Conservation (phyloP, 2,329 filamentous ascomycete genomes). For the Nemania serpens region DNA sequence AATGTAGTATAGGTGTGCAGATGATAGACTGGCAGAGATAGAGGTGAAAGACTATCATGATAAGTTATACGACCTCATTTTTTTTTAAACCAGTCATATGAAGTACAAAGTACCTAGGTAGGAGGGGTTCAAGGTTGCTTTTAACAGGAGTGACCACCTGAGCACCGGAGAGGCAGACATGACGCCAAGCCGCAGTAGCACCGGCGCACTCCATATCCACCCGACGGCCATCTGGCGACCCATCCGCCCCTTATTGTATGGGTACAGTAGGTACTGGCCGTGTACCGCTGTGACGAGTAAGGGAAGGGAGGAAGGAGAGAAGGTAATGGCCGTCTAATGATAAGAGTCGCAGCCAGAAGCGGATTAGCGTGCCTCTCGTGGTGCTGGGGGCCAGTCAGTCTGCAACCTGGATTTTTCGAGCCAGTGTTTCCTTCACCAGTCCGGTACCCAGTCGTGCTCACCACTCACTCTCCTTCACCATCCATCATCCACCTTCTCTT, state of each 20-base stretch:
- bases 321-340: conserved; percentile 13
- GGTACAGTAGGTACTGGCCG: too few relatives aligned
- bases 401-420: conserved; percentile 32
- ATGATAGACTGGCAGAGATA: background rate
- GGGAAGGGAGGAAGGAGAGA: background rate
- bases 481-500: conserved; percentile 6
- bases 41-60: background rate
- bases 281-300: too few relatives aligned
- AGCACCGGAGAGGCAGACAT: background rate
- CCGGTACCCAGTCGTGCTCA: background rate
- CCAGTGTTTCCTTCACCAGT: conserved; percentile 26
- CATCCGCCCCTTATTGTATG: background rate
- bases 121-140: conserved; percentile 18
- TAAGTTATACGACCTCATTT: background rate
- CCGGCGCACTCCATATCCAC: conserved; percentile 12
- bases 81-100: too few relatives aligned
- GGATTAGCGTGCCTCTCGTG: conserved; percentile 21
- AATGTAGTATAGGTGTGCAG: too few relatives aligned
- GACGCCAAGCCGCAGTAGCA: conserved; percentile 18
- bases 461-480: conserved; percentile 19
- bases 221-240: background rate
- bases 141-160: background rate
- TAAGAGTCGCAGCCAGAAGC: conserved; percentile 20
- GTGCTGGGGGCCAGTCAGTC: conserved; percentile 16
- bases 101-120: background rate